Base-by-base conservation (phyloP, 1,284 basidiomycete genomes). In the Melampsora larici-populina region DNA sequence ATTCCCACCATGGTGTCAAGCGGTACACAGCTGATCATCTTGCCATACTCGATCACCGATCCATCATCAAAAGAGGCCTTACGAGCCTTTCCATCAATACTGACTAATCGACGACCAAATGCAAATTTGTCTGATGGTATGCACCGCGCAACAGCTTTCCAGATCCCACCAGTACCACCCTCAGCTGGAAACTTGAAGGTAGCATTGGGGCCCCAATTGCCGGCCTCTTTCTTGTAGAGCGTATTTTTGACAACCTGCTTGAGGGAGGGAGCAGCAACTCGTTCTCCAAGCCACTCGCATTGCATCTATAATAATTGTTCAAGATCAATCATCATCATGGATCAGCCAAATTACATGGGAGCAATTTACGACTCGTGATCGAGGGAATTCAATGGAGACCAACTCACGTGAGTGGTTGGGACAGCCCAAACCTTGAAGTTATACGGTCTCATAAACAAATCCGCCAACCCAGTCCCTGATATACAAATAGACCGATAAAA, bases 391-490 rank as follows among this genome's bases (percentile, higher is more conserved):
- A 67, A n/a, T 55, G 0, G 2, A 24, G 15, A 4, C 3, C 13
- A 8, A 79, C 83, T 79, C 68, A 85, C 83, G 76, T 84, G 81
- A 55, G 83, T 85, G 15, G 86, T 86, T 43, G 85, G 86, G 11
- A 86, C 85, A 64, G 86, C 87, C 87, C 87, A 87, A 17, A 87
- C 87, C 81, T 87, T 87, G 84, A 85, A 87, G 82, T 87, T 87
- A 83, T 87, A 87, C 55, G 86, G 86, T 65, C 86, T 82, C 87
- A 87, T 87, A 81, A 87, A 87, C 74, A 85, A 80, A 73, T 87
- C 85, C 40, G 86, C 86, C 60, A 87, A 84, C 29, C 86, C 86
- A 76, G 83, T 81, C 8, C 85, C 85, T 81, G 31, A 51, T 29
- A 5, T 24, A 7, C 6, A 69, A 8, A 70, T 13, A 26, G 43